Evolutionary conservation across 306 rosid species (phyloP), one percentile per base, ranked within the genome.

Genomic region (Medicago arabica): DNA sequence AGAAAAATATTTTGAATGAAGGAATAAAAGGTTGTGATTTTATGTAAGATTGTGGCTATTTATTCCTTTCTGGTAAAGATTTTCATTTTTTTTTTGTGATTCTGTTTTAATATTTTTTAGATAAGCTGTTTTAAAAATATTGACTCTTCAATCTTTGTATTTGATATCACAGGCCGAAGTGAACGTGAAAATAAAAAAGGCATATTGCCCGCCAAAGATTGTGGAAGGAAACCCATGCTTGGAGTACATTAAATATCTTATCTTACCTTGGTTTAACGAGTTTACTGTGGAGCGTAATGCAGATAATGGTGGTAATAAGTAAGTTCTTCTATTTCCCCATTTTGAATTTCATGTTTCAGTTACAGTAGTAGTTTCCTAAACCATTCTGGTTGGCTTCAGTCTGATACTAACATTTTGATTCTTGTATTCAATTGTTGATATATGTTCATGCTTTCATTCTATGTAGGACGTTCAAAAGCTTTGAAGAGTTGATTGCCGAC

Each of bases 161-260:
- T 41, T 76, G 74, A 65, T 67, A 40, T 69, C 47, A 38, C 62
- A 92, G 98, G 95, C 88, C 4, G 95, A 92, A 53, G 98, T 90
- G 89, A 92, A 87, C 78, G 63, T 80, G 78, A 94, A 94, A 88
- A 85, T 92, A 44, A 87, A 92, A 86, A 88, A 88, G 75, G 98
- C 96, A 9, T 92, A 85, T 74, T 94, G 97, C 85, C 98, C 95
- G 2, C 97, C 98, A 4, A 65, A 64, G 78, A 31, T 79, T 66
- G 97, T 87, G 47, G 89, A 88, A 71, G 96, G 86, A 46, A 94
- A 94, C 75, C 98, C 96, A 12, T 92, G 98, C 81, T 74, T 94
- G 57, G 98, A 94, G 84, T 94, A 94, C 77, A 58, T 88, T 23
- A 80, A 88, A 75, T 88, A 88, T 50, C 87, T 90, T 8, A 46